Conservation (phyloP, 148 eudicot genomes). For the Cornus florida region DNA sequence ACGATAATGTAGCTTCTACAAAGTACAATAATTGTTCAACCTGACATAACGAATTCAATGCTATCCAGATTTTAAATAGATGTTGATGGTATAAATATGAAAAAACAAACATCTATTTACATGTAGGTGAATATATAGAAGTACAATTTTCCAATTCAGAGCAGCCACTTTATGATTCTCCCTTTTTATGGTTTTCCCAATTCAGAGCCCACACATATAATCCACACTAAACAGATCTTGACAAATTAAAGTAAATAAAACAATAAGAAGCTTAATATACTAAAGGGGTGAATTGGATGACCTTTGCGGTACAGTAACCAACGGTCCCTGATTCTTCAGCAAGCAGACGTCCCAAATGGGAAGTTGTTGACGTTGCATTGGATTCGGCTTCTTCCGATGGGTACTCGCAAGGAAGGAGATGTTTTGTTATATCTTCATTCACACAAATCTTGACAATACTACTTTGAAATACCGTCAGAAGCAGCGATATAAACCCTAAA, state of each 20-base stretch:
- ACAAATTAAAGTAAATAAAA: too few relatives aligned
- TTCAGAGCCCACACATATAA: too few relatives aligned
- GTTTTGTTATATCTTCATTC: conserved; percentile 28
- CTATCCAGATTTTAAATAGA: neutral
- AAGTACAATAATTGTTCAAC: neutral
- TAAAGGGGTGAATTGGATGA: neutral
- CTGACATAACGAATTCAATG: neutral
- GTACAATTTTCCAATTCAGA: neutral
- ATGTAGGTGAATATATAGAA: too few relatives aligned
- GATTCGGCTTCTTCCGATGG: conserved; percentile 15
- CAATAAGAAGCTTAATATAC: too few relatives aligned
- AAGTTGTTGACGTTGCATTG: conserved; percentile 5
- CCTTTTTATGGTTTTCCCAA: too few relatives aligned
- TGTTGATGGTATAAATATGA: neutral
- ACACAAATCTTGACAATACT: conserved; percentile 68
- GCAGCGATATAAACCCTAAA: conserved; percentile 84
- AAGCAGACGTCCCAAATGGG: conserved; percentile 27
- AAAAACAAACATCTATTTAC: neutral
- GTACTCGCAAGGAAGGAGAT: conserved; percentile 71
- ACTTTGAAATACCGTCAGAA: conserved; percentile 78
- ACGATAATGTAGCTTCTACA: neutral
- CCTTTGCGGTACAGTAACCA: conserved; percentile 47
- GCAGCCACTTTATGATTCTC: too few relatives aligned
- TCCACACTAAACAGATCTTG: neutral
- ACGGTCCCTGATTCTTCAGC: conserved; percentile 19